These are phyloP conservation scores for Fusarium sororula DNA, from an alignment of 2,329 filamentous ascomycete genomes.

Conservation along the genomic window DNA sequence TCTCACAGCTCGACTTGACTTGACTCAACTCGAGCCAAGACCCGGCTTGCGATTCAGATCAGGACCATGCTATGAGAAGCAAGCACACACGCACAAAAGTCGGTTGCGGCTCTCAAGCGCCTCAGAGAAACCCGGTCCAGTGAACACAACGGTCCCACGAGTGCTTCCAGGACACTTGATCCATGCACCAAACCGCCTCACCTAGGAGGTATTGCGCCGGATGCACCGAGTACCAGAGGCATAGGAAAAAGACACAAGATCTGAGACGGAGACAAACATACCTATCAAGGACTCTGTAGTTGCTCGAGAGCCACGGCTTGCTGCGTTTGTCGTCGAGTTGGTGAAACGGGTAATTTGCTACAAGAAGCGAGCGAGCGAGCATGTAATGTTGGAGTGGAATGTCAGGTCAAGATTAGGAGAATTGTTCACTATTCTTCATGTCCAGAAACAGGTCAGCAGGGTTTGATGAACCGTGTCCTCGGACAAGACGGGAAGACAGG, in stretches of 20 bases:
- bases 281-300: conserved; percentile 30
- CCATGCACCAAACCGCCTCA: conserved; percentile 45
- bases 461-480: conserved; percentile 37
- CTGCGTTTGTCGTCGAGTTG: conserved; percentile 35
- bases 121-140: conserved; percentile 13
- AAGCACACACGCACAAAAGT: neutral
- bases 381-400: conserved; percentile 1
- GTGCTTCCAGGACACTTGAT: conserved; percentile 43
- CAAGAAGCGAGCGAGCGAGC: conserved; percentile 34
- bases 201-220: conserved; percentile 40
- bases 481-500: conserved; percentile 29
- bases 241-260: conserved; percentile 30
- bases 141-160: conserved; percentile 34
- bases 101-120: conserved; percentile 18
- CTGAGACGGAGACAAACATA: conserved; percentile 41
- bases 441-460: conserved; percentile 28
- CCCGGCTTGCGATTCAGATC: conserved; percentile 9
- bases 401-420: neutral
- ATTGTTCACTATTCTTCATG: neutral
- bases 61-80: neutral
- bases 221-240: conserved; percentile 39
- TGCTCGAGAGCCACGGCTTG: conserved; percentile 20
- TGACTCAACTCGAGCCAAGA: conserved; percentile 11
- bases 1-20: neutral
- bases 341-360: conserved; percentile 31